Evolutionary conservation across 2,329 filamentous ascomycete species (phyloP), one percentile per base, ranked within the genome.

Genomic region (Monilinia aucupariae): DNA sequence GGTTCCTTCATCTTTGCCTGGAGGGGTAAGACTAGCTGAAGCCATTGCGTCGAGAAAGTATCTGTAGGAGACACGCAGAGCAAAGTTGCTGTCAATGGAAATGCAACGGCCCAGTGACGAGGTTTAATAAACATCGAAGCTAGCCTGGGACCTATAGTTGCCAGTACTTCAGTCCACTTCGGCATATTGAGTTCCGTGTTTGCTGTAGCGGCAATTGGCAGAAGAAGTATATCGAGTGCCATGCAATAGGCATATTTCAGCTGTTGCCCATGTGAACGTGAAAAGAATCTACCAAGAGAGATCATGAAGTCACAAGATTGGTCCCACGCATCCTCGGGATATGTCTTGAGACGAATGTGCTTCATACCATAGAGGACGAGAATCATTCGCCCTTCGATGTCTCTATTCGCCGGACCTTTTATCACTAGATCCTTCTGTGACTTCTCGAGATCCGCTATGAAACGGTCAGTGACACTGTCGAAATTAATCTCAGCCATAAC

Each of bases 401-500:
- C 89, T 63, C 82, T 82, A 52, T 85, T 84, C 25, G 80, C 80
- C 22, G 87, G 82, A 43, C 83, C 88, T 73, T 93, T 94, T 22
- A 85, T 80, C 10, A 84, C 81, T 50, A 92, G 81, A 22, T 96
- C 91, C 71, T 87, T 87, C 59, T 97, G 86, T 12, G 88, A 89
- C 39, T 81, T 81, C 63, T 92, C 90, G 6, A 99, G 81, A 72
- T 97, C 92, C 37, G 82, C 79, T 52, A 96, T 81, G 72, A 96
- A 99, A 54, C 91, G 86, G 61, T 86, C 85, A 4, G 91, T 87
- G 52, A 99, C 92, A 62, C 87, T 90, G 20, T 85, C 79, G 74
- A 99, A 97, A 73, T 96, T 93, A 67, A 94, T 87, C 51, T 90
- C 89, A 76, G 94, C 97, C 90, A 99, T 96, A 47, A 92, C 89